Evolutionary conservation across 2,329 filamentous ascomycete species (phyloP).

Genomic region (Chaetomium olivaceum): DNA sequence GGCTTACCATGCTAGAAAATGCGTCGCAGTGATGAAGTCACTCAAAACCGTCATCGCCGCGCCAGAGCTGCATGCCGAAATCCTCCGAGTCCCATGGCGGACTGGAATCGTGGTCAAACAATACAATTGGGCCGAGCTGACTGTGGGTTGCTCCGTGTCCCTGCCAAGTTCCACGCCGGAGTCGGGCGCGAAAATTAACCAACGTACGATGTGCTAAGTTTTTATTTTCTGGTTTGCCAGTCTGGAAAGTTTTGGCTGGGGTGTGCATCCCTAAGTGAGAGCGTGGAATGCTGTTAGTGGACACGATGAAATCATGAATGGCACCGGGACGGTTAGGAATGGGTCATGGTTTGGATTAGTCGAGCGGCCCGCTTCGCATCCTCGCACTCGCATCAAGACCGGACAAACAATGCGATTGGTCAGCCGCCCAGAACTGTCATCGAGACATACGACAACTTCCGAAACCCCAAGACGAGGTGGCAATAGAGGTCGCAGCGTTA

Average conservation of each 20-base stretch:
- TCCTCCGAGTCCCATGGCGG: neutral
- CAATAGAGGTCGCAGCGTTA: neutral
- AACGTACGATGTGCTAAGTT: neutral
- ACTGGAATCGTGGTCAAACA: neutral
- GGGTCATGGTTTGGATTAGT: neutral
- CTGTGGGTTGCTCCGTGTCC: neutral
- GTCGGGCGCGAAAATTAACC: neutral
- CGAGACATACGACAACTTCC: neutral
- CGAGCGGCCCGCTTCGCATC: neutral
- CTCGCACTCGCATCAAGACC: conserved; percentile 8
- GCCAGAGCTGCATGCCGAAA: neutral
- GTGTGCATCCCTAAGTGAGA: too few relatives aligned
- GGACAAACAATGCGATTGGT: neutral
- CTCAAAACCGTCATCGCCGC: neutral
- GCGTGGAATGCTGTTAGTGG: neutral
- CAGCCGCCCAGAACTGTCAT: neutral
- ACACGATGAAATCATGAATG: neutral
- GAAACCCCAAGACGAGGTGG: neutral
- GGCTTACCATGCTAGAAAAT: neutral
- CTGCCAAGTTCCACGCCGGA: too few relatives aligned
- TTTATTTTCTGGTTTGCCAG: neutral
- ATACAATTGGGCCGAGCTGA: neutral
- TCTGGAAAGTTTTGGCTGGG: too few relatives aligned
- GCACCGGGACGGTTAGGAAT: too few relatives aligned
- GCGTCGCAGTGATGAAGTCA: neutral